Percentiles rank a stretch among this genome's conserved stretches.
phyloP scores from a whole-genome alignment of 108 stramenopile species.

The Skeletonema grethae region DNA sequence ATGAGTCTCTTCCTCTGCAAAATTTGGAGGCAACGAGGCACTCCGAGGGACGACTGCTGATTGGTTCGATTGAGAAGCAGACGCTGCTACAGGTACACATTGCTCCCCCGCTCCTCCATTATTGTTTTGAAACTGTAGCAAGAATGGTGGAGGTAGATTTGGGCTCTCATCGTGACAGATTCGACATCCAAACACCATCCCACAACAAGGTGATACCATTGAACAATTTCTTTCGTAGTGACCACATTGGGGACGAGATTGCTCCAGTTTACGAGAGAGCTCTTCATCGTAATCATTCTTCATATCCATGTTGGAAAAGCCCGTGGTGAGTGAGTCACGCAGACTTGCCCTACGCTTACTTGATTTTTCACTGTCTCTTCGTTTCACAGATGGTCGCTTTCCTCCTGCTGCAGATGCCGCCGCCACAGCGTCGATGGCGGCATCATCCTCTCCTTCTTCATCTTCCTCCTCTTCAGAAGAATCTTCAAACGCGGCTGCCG shows the following conservation, averaged over 20 bases:
- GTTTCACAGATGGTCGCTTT: constrained; percentile 3
- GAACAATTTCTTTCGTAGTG: constrained; percentile 87
- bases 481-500: constrained; percentile 30
- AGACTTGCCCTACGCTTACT: constrained; percentile 27
- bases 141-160: constrained; percentile 70
- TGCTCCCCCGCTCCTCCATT: not conserved
- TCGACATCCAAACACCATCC: constrained; percentile 86
- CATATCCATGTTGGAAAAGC: constrained; percentile 29
- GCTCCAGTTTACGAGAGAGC: constrained; percentile 54
- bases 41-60: constrained; percentile 41
- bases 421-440: constrained; percentile 7
- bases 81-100: constrained; percentile 5
- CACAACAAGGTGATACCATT: constrained; percentile 84
- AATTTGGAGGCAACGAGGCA: constrained; percentile 61
- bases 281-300: constrained; percentile 4
- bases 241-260: constrained; percentile 70
- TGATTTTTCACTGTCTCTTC: constrained; percentile 4
- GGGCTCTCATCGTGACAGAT: constrained; percentile 89
- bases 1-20: constrained; percentile 73
- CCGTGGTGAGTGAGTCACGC: constrained; percentile 34
- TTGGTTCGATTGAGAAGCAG: not conserved
- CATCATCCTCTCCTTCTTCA: constrained; percentile 12
- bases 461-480: constrained; percentile 22
- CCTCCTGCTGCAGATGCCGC: constrained; percentile 20
- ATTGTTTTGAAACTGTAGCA: constrained; percentile 8